A percentile compares a stretch with the other conserved stretches of the same genome.
Conservation (phyloP, 441 rosid genomes). For the Gossypium davidsonii region DNA sequence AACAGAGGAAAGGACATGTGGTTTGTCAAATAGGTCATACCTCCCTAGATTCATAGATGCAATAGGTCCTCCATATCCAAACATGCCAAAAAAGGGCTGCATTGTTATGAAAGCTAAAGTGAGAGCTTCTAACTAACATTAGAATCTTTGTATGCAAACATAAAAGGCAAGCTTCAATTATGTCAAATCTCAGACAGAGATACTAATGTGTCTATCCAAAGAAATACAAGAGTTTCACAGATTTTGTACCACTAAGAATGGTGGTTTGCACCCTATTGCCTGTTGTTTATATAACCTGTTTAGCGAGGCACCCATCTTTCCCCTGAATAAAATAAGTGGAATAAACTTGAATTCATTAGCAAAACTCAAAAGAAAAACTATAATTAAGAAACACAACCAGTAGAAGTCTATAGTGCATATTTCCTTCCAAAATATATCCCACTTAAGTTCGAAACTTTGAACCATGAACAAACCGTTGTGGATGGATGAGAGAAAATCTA, state of each 20-base stretch:
- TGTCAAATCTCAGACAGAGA: background rate
- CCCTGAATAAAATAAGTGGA: slow-evolving; percentile 38
- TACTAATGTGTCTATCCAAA: background rate
- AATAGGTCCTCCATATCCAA: slow-evolving; percentile 74
- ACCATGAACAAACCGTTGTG: background rate
- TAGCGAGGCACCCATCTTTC: slow-evolving; percentile 69
- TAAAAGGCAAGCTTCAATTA: background rate
- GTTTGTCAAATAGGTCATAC: slow-evolving; percentile 23
- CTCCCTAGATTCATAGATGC: slow-evolving; percentile 75
- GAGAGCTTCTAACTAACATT: background rate
- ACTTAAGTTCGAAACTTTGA: background rate
- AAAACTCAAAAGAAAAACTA: background rate
- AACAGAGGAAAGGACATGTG: background rate
- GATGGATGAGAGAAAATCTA: too few species aligned
- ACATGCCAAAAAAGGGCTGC: slow-evolving; percentile 81
- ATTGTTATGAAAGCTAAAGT: background rate
- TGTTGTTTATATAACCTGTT: slow-evolving; percentile 41
- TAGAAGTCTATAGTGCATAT: too few species aligned
- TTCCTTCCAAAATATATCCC: background rate
- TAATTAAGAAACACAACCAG: background rate
- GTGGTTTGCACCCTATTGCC: slow-evolving; percentile 65
- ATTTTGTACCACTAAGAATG: slow-evolving; percentile 50
- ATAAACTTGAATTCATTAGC: background rate
- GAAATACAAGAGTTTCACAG: background rate
- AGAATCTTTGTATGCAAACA: background rate